Conservation (phyloP, 371 early-diverging fungal genomes). For the Funneliformis caledonium region DNA sequence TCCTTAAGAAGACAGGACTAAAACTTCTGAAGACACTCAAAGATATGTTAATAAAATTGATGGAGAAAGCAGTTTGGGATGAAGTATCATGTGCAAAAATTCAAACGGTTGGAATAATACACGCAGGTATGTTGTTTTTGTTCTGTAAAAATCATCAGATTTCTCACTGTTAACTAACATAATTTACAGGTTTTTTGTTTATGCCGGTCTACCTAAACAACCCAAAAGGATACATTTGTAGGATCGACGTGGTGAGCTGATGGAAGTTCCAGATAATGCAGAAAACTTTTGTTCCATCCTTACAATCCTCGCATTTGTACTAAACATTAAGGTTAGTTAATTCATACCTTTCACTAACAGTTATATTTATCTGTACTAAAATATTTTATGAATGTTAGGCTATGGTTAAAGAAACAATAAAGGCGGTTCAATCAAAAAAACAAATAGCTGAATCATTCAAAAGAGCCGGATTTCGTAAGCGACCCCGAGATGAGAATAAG, state of each 20-base stretch:
- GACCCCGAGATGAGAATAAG: conserved; percentile 31
- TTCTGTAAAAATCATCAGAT: not conserved
- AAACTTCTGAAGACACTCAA: conserved; percentile 32
- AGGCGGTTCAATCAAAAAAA: conserved; percentile 15
- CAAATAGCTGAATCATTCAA: conserved; percentile 13
- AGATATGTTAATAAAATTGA: conserved; percentile 21
- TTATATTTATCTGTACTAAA: conserved; percentile 1
- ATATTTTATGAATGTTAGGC: conserved; percentile 29
- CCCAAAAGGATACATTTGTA: conserved; percentile 18
- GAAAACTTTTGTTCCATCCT: conserved; percentile 32
- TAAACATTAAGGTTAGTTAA: conserved; percentile 33
- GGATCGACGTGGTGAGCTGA: conserved; percentile 18
- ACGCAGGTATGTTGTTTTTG: conserved; percentile 21
- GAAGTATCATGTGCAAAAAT: not conserved
- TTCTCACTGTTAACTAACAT: conserved; percentile 5
- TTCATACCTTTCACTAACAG: not conserved
- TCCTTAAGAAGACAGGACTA: conserved; percentile 14
- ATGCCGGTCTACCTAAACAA: conserved; percentile 24
- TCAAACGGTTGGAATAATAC: conserved; percentile 21
- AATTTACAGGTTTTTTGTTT: conserved; percentile 20
- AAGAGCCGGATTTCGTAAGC: conserved; percentile 23
- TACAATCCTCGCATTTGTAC: conserved; percentile 13
- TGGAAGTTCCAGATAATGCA: conserved; percentile 31
- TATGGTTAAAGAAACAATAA: conserved; percentile 33
- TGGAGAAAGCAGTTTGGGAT: not conserved